Conservation (phyloP, 176 grass and related monocot genomes). For the Zoysia pacifica region DNA sequence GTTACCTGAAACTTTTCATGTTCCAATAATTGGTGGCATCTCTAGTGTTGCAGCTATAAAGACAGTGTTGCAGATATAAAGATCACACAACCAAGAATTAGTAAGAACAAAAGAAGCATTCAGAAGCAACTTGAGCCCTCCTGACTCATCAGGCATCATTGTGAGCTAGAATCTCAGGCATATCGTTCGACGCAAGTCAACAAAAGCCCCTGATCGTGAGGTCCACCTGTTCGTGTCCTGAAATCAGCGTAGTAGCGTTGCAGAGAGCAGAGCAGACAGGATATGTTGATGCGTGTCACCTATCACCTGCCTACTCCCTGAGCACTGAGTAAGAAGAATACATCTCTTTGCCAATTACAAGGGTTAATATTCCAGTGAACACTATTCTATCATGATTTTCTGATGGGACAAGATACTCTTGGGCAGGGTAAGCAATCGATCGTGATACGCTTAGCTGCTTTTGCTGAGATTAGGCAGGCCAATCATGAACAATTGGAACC, state of each 20-base stretch:
- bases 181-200: slow-evolving; percentile 39
- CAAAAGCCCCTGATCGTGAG: slow-evolving; percentile 39
- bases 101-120: neutral
- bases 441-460: slow-evolving; percentile 22
- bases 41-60: slow-evolving; percentile 26
- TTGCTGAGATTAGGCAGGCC: slow-evolving; percentile 30
- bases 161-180: slow-evolving; percentile 43
- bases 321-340: slow-evolving; percentile 49
- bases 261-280: slow-evolving; percentile 34
- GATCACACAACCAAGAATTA: neutral
- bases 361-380: slow-evolving; percentile 28
- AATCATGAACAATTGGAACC: slow-evolving; percentile 47
- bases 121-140: neutral
- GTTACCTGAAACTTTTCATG: slow-evolving; percentile 26
- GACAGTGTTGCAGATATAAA: slow-evolving; percentile 22
- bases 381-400: slow-evolving; percentile 18
- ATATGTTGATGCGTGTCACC: slow-evolving; percentile 37
- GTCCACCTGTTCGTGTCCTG: slow-evolving; percentile 25
- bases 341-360: slow-evolving; percentile 8
- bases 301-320: slow-evolving; percentile 52
- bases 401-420: slow-evolving; percentile 43
- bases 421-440: slow-evolving; percentile 25
- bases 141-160: slow-evolving; percentile 39
- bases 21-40: slow-evolving; percentile 28
- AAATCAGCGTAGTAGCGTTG: slow-evolving; percentile 26